Evolutionary conservation across 2,329 filamentous ascomycete species (phyloP), one percentile per base, ranked within the genome.

Genomic region (Beauveria sp.): DNA sequence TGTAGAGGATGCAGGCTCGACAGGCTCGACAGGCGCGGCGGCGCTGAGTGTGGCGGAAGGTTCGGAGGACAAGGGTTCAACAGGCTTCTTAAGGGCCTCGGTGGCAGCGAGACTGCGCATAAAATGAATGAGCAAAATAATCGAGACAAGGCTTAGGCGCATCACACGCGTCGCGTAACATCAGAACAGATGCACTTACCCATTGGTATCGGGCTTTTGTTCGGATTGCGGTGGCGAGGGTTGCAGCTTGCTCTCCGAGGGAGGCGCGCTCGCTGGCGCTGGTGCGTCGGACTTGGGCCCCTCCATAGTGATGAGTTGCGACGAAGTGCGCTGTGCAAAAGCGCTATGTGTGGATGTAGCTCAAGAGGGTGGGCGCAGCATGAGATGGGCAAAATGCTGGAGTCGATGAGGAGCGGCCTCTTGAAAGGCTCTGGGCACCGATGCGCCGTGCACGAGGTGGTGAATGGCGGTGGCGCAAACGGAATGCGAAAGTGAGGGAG

Each of bases 301-400:
- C 64, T 80, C 77, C 80, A 84, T 83, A 69, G 76, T 76, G 77
- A 79, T 41, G 77, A 75, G 78, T 79, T 73, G 78, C 73, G 70
- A 66, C 67, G 64, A 63, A 63, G 52, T 55, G 67, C 66, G 70
- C 52, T 77, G 79, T 74, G 77, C 72, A 70, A 66, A 67, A 63
- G 66, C 66, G 70, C 68, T 68, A 63, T 62, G 59, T 65, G 61
- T 64, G 62, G 65, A 66, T 65, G 66, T 59, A 67, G 65, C 64
- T 71, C 63, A 73, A 65, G 64, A 61, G 64, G 64, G 65, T 66
- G 63, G 67, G 65, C 66, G 73, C 71, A 69, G 74, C 75, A 77
- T 76, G 64, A 74, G 77, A 66, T 64, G 64, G 61, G 30, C 41
- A 16, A 20, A 24, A 26, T 16, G 37, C 16, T 20, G 56, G 7